Evolutionary conservation across 176 grass and related monocot genomes (phyloP).

Genomic region (Ampelocalamus luodianensis): DNA sequence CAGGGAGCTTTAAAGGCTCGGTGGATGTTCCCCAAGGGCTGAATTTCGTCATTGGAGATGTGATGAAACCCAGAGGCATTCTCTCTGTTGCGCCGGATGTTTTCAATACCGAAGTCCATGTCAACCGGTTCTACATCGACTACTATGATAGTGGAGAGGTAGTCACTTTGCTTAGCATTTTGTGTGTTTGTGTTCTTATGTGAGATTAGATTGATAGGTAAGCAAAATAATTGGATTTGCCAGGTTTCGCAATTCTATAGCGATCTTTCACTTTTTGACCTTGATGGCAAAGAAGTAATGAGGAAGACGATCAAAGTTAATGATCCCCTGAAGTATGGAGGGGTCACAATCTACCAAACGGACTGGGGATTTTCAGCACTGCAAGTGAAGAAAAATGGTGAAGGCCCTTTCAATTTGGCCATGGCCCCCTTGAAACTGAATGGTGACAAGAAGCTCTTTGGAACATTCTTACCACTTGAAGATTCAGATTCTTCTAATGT

Average conservation of each 20-base stretch:
- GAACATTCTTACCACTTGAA: conserved; percentile 82
- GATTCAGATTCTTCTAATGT: conserved; percentile 63
- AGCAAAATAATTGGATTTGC: conserved; percentile 24
- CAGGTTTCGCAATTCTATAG: conserved; percentile 95
- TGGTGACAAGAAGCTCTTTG: conserved; percentile 86
- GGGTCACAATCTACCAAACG: conserved; percentile 92
- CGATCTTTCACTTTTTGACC: conserved; percentile 81
- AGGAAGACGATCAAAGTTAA: conserved; percentile 95
- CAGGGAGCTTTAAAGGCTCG: conserved; percentile 82
- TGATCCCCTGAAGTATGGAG: conserved; percentile 84
- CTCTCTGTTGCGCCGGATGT: conserved; percentile 62
- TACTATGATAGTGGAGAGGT: conserved; percentile 99
- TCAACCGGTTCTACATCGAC: conserved; percentile 94
- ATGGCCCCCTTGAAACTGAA: conserved; percentile 76
- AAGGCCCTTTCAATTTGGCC: conserved; percentile 93
- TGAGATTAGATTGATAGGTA: neutral
- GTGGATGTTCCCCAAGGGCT: conserved; percentile 90
- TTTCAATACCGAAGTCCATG: conserved; percentile 94
- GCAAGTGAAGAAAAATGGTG: conserved; percentile 86
- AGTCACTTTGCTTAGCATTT: conserved; percentile 8
- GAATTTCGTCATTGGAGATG: conserved; percentile 91
- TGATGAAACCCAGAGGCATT: conserved; percentile 76
- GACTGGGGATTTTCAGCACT: conserved; percentile 95
- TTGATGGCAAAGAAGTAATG: conserved; percentile 90
- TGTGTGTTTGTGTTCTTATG: neutral